Evolutionary conservation across 1,284 basidiomycete genomes (phyloP), one percentile per base, ranked within the genome.

Genomic region (Vanrija humicola): DNA sequence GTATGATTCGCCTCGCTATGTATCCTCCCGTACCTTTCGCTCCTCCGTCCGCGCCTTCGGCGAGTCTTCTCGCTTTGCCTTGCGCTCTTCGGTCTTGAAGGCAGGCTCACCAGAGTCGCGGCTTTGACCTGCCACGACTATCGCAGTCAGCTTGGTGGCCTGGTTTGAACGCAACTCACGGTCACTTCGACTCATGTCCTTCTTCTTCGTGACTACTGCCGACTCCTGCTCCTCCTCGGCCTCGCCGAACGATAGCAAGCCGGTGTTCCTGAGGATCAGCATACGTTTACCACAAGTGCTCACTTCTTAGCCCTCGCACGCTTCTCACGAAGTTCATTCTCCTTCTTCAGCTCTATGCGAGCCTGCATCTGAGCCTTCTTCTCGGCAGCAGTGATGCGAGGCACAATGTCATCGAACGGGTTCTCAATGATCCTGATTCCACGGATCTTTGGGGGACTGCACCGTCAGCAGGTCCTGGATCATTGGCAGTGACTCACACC

Each of bases 301-400:
- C 61, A 92, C 91, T 94, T 95, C 68, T 91, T 93, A 0, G 87
- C 87, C 67, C 84, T 86, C 50, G 84, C 81, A 45, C 85, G 80
- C 59, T 83, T 83, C 53, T 83, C 84, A n/a, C 70, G 60, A 64
- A 88, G 86, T 69, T 92, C 90, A 16, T 86, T 79, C 68, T 91
- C 89, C 46, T 81, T 80, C 64, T 87, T 87, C 0, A 84, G 84
- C 62, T 87, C 82, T 65, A 89, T 82, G 38, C 84, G 82, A 0
- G 92, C 92, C 54, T 82, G 81, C 59, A 87, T 86, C 71, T 96
- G 93, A 0, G 82, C 86, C 43, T 85, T 83, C 59, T 88, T 87
- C 77, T 98, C 93, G 1, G 86, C 89, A 0, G 90, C 90, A 0
- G 95, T 98, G 62, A 97, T 96, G n/a, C 95, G 86, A 1, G 95